phyloP scores from a whole-genome alignment of 1,284 basidiomycete genomes.

The Ustilago shanxiensis region DNA sequence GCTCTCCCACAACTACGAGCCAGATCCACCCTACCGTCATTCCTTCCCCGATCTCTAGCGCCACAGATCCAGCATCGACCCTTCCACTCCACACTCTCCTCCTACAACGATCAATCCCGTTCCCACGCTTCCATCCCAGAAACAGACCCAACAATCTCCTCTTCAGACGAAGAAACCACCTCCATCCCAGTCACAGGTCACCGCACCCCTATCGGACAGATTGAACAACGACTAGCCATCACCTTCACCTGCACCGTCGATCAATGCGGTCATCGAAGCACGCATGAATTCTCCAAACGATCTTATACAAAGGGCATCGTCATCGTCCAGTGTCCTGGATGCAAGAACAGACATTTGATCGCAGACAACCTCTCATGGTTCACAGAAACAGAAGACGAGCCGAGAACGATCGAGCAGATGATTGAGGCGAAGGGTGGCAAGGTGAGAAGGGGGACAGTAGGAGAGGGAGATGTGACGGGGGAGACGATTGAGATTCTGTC shows the following conservation, averaged over 20 bases:
- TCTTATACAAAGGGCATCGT: constrained; percentile 91
- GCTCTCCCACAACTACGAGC: constrained; percentile 6
- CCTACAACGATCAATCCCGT: constrained; percentile 13
- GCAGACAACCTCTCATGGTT: constrained; percentile 69
- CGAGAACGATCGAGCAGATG: constrained; percentile 67
- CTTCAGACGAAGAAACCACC: constrained; percentile 5
- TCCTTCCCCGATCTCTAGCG: neutral
- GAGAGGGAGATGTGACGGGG: constrained; percentile 55
- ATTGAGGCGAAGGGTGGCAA: constrained; percentile 63
- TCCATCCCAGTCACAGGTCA: constrained; percentile 48
- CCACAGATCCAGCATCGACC: neutral
- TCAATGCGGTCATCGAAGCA: constrained; percentile 83
- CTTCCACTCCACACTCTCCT: constrained; percentile 3
- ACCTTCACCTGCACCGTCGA: constrained; percentile 66
- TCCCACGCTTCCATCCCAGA: constrained; percentile 21
- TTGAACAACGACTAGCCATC: constrained; percentile 61
- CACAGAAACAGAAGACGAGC: constrained; percentile 57
- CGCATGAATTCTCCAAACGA: constrained; percentile 87
- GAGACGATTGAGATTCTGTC: constrained; percentile 65
- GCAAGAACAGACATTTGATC: constrained; percentile 79
- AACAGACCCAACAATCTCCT: constrained; percentile 3
- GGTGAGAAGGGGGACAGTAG: constrained; percentile 56
- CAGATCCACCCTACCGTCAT: constrained; percentile 2
- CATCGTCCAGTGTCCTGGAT: constrained; percentile 89
- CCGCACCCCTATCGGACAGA: constrained; percentile 50